Evolutionary conservation across 805 yeast genomes (phyloP).

Genomic region (Jamesozyma rosinii): DNA sequence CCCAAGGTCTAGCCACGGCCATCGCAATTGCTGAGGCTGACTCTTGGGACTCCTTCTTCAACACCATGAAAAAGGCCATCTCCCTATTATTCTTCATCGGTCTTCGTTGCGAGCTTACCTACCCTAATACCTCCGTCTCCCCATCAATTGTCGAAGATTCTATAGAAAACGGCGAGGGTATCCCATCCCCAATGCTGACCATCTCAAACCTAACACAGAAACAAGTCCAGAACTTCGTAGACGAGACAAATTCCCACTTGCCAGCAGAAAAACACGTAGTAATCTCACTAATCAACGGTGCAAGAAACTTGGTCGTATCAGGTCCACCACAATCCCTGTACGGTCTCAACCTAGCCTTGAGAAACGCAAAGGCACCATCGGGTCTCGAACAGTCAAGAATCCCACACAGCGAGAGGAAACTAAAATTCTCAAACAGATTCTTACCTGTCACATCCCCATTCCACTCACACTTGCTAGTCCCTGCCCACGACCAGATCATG

Average conservation of each 20-base stretch:
- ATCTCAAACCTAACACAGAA: conserved; percentile 76
- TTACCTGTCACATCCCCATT: conserved; percentile 93
- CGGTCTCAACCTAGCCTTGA: conserved; percentile 84
- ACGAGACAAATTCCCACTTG: conserved; percentile 84
- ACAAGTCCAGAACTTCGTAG: conserved; percentile 72
- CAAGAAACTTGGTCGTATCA: conserved; percentile 85
- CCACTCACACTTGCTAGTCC: conserved; percentile 78
- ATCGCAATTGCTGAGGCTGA: conserved; percentile 76
- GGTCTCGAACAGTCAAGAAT: conserved; percentile 93
- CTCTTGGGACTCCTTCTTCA: conserved; percentile 77
- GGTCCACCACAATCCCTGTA: conserved; percentile 98
- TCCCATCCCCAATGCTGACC: conserved; percentile 95
- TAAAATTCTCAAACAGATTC: conserved; percentile 86
- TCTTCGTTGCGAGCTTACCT: conserved; percentile 78
- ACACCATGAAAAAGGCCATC: conserved; percentile 65
- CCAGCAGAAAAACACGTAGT: conserved; percentile 86
- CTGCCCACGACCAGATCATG: conserved; percentile 58
- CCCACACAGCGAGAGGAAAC: conserved; percentile 88
- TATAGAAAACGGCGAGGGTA: conserved; percentile 87
- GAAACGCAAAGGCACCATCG: conserved; percentile 89
- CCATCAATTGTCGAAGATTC: conserved; percentile 90
- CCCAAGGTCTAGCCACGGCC: conserved; percentile 89
- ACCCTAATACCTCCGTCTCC: conserved; percentile 89
- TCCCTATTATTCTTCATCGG: conserved; percentile 87
- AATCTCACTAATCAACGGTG: conserved; percentile 89